Evolutionary conservation across 31 red algal species (phyloP), one percentile per base, ranked within the genome.

Genomic region (Endocladia muricata): DNA sequence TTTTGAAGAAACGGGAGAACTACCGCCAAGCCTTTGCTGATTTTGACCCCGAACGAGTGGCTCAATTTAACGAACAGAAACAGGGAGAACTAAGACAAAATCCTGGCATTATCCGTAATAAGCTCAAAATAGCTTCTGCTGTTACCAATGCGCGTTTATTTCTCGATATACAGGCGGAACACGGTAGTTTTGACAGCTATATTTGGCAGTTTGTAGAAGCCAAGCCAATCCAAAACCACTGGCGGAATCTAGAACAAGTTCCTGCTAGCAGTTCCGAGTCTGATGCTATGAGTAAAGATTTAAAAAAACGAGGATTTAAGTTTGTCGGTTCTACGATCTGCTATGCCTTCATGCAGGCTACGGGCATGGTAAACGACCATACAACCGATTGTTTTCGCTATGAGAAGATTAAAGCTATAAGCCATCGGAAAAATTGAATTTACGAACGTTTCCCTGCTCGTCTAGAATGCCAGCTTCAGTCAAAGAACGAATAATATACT

Each of bases 301-400:
- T 96, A 58, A 91, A 96, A 66, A 81, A 73, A 19, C 41, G 77
- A 33, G 88, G 88, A 41, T 91, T 91, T 59, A 77, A 78, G 42
- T 96, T 96, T 75, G 73, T 96, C 66, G 93, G 93, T 8, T 57
- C 73, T 23, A 91, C 93, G 2, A 77, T 83, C 38, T 64, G 77
- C 21, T 91, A 96, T 54, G 82, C 93, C 35, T 76, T 79, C 75
- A 71, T 96, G 83, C 93, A 96, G 73, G 93, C 93, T 33, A 79
- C 78, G 29, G 88, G 93, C 36, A 65, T 94, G 9, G 74, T 94
- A 35, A 94, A 94, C 74, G 91, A 94, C 71, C 91, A 94, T 70
- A 26, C 23, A 21, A 32, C 42, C 1, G 42, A 34, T 23, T 92
- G 89, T 37, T 44, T 37, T 11, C 49, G 67, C 4, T 76, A 80